Percentiles rank a stretch among this genome's conserved stretches.
These are phyloP conservation scores for Vigna hirtella DNA, from an alignment of 306 rosid genomes.

Conservation along the genomic window DNA sequence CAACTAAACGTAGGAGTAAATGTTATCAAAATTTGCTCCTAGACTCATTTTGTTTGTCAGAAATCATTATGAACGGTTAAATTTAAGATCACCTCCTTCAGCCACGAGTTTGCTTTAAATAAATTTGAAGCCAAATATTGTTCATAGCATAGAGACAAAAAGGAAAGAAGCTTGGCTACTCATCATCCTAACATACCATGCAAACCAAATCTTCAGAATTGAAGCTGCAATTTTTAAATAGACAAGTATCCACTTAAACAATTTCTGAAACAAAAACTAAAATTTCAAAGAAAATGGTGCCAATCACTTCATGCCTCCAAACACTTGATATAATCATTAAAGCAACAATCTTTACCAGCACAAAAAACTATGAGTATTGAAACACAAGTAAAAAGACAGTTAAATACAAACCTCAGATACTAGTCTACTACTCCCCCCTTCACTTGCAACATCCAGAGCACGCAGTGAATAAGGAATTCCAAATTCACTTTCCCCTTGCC, in stretches of 20 bases:
- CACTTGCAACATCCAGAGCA: constrained; percentile 61
- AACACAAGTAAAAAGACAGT: constrained; percentile 37
- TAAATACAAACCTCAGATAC: constrained; percentile 76
- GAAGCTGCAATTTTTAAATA: constrained; percentile 8
- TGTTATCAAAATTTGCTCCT: constrained; percentile 10
- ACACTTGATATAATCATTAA: background rate
- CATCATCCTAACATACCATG: background rate
- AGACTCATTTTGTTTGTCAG: constrained; percentile 12
- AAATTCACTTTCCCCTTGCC: constrained; percentile 65
- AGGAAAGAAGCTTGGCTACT: background rate
- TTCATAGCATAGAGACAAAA: background rate
- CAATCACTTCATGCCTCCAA: constrained; percentile 8
- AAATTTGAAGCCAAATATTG: constrained; percentile 11
- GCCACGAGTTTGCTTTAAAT: constrained; percentile 1
- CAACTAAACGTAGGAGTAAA: background rate
- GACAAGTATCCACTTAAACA: constrained; percentile 16
- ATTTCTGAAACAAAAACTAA: background rate
- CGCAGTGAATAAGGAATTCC: constrained; percentile 80
- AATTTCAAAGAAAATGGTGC: constrained; percentile 1
- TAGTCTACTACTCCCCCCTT: constrained; percentile 78
- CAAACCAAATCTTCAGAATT: constrained; percentile 13
- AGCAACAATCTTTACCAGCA: constrained; percentile 6
- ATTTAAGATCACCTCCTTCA: constrained; percentile 16
- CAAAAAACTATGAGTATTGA: constrained; percentile 11
- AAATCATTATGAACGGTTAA: constrained; percentile 27